phyloP scores from a whole-genome alignment of 768 basidiomycete species.

The Pulveroboletus sp. region DNA sequence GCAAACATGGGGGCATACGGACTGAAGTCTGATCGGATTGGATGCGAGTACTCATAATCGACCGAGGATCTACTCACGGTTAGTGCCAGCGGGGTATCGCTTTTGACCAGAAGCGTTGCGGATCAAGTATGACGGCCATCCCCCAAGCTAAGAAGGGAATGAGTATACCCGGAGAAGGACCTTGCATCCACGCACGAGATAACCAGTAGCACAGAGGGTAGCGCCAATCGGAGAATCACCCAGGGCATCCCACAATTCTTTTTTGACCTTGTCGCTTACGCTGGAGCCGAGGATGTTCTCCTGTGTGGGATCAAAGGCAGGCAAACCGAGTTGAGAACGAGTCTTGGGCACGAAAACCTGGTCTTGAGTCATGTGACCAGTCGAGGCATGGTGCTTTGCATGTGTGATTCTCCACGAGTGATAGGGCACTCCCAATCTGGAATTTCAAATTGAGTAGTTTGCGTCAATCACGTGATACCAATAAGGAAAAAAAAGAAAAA shows the following conservation, averaged over 20 bases:
- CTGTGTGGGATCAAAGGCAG: conserved; percentile 59
- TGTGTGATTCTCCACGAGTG: conserved; percentile 96
- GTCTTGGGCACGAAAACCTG: conserved; percentile 94
- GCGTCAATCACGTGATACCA: conserved; percentile 22
- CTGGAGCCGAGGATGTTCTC: conserved; percentile 63
- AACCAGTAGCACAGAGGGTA: conserved; percentile 45
- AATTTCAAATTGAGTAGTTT: conserved; percentile 11
- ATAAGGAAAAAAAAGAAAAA: neutral
- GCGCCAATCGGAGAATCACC: conserved; percentile 87
- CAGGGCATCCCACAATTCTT: conserved; percentile 78
- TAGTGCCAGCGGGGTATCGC: conserved; percentile 72
- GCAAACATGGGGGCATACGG: conserved; percentile 77
- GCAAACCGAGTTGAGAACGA: conserved; percentile 65
- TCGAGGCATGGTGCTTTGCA: conserved; percentile 92
- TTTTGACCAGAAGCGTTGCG: conserved; percentile 82
- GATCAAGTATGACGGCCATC: conserved; percentile 84
- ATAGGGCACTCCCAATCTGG: conserved; percentile 88
- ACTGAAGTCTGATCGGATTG: conserved; percentile 55
- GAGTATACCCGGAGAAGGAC: neutral
- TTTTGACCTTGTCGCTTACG: conserved; percentile 60
- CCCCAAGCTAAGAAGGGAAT: conserved; percentile 48
- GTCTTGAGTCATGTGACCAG: conserved; percentile 89
- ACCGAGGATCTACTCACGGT: conserved; percentile 49
- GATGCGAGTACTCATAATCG: neutral
- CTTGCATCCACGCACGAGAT: conserved; percentile 45